These are phyloP conservation scores for Saksenaea oblongispora DNA, from an alignment of 371 early-diverging fungal genomes.

Conservation along the genomic window DNA sequence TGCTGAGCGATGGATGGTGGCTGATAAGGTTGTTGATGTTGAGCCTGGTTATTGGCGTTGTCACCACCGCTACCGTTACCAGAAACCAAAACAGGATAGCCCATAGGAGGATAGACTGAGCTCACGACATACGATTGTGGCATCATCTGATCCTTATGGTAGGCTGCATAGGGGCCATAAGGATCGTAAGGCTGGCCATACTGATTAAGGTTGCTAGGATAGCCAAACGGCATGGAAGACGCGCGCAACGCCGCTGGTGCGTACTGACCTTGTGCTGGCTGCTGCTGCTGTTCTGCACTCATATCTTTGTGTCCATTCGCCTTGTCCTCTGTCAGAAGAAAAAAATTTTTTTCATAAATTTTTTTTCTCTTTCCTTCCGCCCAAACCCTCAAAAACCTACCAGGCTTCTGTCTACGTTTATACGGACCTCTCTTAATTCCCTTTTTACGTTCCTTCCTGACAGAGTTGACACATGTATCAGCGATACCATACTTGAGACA, in stretches of 20 bases:
- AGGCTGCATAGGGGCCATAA: constrained; percentile 26
- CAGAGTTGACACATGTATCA: constrained; percentile 78
- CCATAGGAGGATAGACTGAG: constrained; percentile 32
- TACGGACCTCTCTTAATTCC: constrained; percentile 88
- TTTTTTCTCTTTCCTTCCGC: neutral
- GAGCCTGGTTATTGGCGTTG: constrained; percentile 11
- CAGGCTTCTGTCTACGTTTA: constrained; percentile 55
- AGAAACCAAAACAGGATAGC: constrained; percentile 28
- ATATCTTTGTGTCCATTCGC: constrained; percentile 2
- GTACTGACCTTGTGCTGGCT: neutral
- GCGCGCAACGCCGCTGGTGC: constrained; percentile 6
- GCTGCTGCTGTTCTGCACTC: constrained; percentile 2
- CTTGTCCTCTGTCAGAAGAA: constrained; percentile 1
- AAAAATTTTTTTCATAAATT: neutral
- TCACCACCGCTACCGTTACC: constrained; percentile 20
- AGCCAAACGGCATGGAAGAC: constrained; percentile 20
- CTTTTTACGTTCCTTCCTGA: constrained; percentile 83
- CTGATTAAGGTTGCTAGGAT: constrained; percentile 23
- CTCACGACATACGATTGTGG: constrained; percentile 20
- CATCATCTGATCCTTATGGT: constrained; percentile 23
- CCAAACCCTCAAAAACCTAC: constrained; percentile 1
- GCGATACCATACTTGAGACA: constrained; percentile 77
- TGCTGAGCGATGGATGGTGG: constrained; percentile 3
- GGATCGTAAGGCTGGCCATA: constrained; percentile 36
- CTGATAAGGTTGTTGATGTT: constrained; percentile 13